A percentile compares a stretch with the other conserved stretches of the same genome.
These are phyloP conservation scores for Ascobolus immersus DNA, from an alignment of 495 filamentous ascomycete genomes.

Conservation along the genomic window DNA sequence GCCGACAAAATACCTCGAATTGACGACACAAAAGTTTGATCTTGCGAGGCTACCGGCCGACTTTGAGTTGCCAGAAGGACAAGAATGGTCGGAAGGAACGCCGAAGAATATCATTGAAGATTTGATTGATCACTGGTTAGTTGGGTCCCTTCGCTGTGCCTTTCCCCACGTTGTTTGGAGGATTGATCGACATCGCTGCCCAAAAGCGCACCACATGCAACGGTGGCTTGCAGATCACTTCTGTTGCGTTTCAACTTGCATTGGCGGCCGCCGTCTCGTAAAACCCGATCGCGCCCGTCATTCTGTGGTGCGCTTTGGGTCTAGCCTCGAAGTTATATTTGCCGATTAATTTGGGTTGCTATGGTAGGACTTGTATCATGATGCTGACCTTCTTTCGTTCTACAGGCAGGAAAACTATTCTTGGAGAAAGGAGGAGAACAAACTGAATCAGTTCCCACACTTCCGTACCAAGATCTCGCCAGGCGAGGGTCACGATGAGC, in stretches of 20 bases:
- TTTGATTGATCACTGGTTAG: slow-evolving; percentile 18
- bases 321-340: no score
- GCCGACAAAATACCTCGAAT: slow-evolving; percentile 17
- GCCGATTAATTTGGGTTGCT: no score
- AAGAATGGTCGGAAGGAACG: slow-evolving; percentile 16
- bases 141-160: not conserved
- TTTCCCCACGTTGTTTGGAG: not conserved
- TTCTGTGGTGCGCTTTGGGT: no score
- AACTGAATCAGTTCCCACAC: slow-evolving; percentile 1
- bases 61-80: slow-evolving; percentile 8
- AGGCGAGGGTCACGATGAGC: slow-evolving; percentile 2
- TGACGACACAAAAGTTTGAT: slow-evolving; percentile 19
- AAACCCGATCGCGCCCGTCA: no score
- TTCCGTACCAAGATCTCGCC: not conserved
- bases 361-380: not conserved
- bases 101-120: slow-evolving; percentile 17
- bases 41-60: slow-evolving; percentile 17
- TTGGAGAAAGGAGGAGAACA: slow-evolving; percentile 2
- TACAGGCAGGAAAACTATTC: slow-evolving; percentile 3
- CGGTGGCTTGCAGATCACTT: no score
- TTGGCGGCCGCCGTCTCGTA: no score
- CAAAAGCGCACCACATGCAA: no score
- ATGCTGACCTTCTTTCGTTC: not conserved
- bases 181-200: not conserved
- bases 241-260: no score